phyloP scores from a whole-genome alignment of 2,329 filamentous ascomycete genomes.

The Lachnellula cervina region DNA sequence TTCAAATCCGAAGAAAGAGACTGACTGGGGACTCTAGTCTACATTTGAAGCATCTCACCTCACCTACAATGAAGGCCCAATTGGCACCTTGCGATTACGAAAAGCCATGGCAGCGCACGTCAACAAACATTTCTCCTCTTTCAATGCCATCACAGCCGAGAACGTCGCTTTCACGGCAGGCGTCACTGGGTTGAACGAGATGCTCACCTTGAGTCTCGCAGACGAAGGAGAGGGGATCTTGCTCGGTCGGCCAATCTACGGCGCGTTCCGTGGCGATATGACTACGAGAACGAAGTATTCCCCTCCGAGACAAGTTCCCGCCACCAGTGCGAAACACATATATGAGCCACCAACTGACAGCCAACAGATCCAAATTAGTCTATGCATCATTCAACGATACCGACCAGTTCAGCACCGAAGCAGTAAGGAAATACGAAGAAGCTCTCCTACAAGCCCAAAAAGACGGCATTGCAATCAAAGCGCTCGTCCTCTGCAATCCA shows the following conservation, averaged over 20 bases:
- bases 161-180: slow-evolving; percentile 34
- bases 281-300: slow-evolving; percentile 1
- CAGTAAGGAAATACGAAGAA: background rate
- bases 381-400: background rate
- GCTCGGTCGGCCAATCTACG: slow-evolving; percentile 31
- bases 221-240: slow-evolving; percentile 34
- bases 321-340: too few relatives aligned
- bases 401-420: background rate
- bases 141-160: slow-evolving; percentile 22
- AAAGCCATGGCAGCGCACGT: slow-evolving; percentile 31
- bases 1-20: background rate
- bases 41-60: slow-evolving; percentile 15
- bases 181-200: slow-evolving; percentile 33
- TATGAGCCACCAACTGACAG: background rate
- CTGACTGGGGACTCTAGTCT: background rate
- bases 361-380: slow-evolving; percentile 1
- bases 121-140: slow-evolving; percentile 30
- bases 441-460: background rate
- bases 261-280: background rate
- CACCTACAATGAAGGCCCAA: slow-evolving; percentile 36
- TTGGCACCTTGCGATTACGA: slow-evolving; percentile 27
- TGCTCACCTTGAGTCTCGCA: slow-evolving; percentile 31
- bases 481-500: background rate
- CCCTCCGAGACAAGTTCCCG: background rate
- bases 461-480: background rate